Evolutionary conservation across 495 filamentous ascomycete genomes (phyloP), one percentile per base, ranked within the genome.

Genomic region (Trichocladium antarcticum): DNA sequence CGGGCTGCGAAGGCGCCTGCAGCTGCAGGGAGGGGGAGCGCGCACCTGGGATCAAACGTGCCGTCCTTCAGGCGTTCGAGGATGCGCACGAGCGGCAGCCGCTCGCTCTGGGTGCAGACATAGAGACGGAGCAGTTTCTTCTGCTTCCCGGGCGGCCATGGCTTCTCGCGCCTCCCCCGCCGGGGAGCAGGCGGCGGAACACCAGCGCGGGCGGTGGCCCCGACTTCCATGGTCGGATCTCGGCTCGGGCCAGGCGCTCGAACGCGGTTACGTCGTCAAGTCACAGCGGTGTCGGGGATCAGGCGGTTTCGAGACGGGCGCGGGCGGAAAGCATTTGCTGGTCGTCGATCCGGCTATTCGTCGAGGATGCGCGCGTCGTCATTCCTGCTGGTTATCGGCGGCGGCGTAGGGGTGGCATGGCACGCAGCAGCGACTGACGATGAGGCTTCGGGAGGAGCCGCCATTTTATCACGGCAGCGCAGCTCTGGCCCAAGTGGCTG

Each of bases 81-180:
- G 43, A 64, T 64, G 46, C 57, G 57, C 17, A 62, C 54, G 31
- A 64, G 60, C 21, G 61, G 61, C 28, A 64, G 36, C 14, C 56
- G 57, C 44, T 64, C 61, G 54, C 61, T 64, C 49, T 64, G 61
- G 6, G 59, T 62, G 51, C 61, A 64, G 29, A 64, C 57, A 20
- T 64, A 64, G 41, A 64, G 61, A 0, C 59, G 57, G 32, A 64
- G 47, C 39, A 64, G 47, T 45, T 62, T 64, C 42, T 54, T 59
- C 37, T 64, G 61, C 47, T 64, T 64, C 4, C 53, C 55, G 1
- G 46, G 51, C 17, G 61, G 61, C 61, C 61, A 64, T 54, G 61
- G 61, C 36, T 64, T 64, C 47, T 62, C 61, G 35, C 61, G 59
- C 27, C 61, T 51, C 36, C 61, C 61, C 12, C 61, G 54, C 19